Percentiles rank a stretch among this genome's conserved stretches.
Conservation (phyloP, 2,329 filamentous ascomycete species). For the Verticillium dahliae region DNA sequence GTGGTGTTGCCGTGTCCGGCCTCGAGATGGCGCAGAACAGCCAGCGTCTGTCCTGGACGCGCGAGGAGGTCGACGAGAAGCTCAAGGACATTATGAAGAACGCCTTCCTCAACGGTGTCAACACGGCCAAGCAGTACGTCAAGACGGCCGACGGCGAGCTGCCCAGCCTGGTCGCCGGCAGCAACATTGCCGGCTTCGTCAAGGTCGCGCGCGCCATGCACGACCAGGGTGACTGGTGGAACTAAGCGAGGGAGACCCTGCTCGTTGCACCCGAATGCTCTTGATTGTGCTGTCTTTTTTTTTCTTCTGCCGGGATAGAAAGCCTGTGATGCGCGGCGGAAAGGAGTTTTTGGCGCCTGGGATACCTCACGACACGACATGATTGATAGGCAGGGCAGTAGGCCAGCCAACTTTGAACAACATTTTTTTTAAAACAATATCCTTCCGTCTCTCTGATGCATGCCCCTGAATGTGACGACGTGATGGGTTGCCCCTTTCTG, state of each 20-base stretch:
- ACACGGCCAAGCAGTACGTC: conserved; percentile 86
- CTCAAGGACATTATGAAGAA: conserved; percentile 93
- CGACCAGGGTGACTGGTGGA: conserved; percentile 94
- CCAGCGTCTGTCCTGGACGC: conserved; percentile 72
- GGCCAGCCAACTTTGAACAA: background rate
- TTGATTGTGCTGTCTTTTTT: background rate
- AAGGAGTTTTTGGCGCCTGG: background rate
- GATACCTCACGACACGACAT: background rate
- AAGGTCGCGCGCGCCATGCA: conserved; percentile 95
- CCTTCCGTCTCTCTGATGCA: background rate
- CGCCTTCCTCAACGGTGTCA: conserved; percentile 82
- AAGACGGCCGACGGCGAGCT: conserved; percentile 72
- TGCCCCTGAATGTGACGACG: too few species aligned
- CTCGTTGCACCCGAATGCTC: too few species aligned
- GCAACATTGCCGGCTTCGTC: conserved; percentile 95
- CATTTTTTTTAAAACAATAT: background rate
- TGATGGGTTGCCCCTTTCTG: too few species aligned
- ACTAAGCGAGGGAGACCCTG: background rate
- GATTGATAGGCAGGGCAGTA: background rate
- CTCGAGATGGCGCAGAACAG: conserved; percentile 99
- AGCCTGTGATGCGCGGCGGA: background rate
- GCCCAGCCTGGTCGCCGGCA: conserved; percentile 84
- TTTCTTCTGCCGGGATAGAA: background rate
- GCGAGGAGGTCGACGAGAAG: conserved; percentile 84
- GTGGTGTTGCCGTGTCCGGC: conserved; percentile 93